A percentile compares a stretch with the other conserved stretches of the same genome.
These are phyloP conservation scores for Scortechinia acanthostroma DNA, from an alignment of 2,329 filamentous ascomycete species.

Conservation along the genomic window DNA sequence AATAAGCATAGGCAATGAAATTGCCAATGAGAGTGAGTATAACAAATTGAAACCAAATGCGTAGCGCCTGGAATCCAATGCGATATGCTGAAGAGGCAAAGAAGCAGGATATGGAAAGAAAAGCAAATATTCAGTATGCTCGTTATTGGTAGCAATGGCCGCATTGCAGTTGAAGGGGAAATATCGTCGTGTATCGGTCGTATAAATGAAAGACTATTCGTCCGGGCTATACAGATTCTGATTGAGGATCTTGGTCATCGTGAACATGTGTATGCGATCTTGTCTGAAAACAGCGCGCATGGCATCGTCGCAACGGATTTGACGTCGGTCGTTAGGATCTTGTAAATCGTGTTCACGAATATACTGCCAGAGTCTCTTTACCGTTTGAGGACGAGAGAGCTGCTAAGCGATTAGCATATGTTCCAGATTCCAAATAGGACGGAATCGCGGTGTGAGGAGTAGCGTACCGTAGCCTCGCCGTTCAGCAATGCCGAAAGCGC, in stretches of 20 bases:
- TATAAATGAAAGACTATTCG: background rate
- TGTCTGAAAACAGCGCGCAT: slow-evolving; percentile 2
- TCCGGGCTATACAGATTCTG: slow-evolving; percentile 1
- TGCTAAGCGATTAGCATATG: background rate
- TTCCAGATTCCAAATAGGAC: background rate
- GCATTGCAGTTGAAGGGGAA: too few relatives aligned
- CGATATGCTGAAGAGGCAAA: background rate
- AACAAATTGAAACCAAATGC: background rate
- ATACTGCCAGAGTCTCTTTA: background rate
- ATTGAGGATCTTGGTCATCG: slow-evolving; percentile 2
- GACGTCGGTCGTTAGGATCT: slow-evolving; percentile 1
- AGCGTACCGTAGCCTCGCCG: background rate
- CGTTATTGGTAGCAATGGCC: too few relatives aligned
- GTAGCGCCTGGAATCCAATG: background rate
- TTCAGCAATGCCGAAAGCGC: background rate
- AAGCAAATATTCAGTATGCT: too few relatives aligned
- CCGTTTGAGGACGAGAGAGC: slow-evolving; percentile 1
- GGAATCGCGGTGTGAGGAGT: background rate
- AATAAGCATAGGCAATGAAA: background rate
- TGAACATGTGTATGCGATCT: slow-evolving; percentile 1
- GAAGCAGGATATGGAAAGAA: too few relatives aligned
- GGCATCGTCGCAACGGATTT: background rate
- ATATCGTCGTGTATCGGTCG: background rate
- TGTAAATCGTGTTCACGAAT: background rate
- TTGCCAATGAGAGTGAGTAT: background rate